A percentile compares a stretch with the other conserved stretches of the same genome.
phyloP scores from a whole-genome alignment of 2,329 filamentous ascomycete genomes.

The Beauveria medogensis region DNA sequence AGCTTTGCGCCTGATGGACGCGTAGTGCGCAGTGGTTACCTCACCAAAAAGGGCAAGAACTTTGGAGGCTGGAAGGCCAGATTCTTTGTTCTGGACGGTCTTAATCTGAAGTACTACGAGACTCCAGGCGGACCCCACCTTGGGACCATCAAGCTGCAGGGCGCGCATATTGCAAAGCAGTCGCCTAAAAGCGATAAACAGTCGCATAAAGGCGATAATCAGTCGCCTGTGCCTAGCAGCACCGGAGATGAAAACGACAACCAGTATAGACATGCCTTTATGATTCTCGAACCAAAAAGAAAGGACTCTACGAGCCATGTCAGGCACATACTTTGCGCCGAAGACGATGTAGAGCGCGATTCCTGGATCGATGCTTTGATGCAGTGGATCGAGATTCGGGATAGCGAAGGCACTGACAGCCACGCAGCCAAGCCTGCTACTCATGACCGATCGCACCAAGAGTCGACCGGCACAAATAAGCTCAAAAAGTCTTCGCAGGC shows the following conservation, averaged over 20 bases:
- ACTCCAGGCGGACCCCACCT: conserved; percentile 82
- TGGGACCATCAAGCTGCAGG: conserved; percentile 85
- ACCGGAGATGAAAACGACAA: conserved; percentile 73
- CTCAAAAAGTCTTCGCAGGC: conserved; percentile 25
- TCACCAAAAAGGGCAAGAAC: conserved; percentile 96
- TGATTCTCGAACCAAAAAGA: conserved; percentile 91
- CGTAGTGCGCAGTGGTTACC: conserved; percentile 74
- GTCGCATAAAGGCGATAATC: conserved; percentile 41
- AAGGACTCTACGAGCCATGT: conserved; percentile 85
- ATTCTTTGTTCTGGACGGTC: conserved; percentile 53
- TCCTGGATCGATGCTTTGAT: conserved; percentile 86
- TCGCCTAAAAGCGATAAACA: conserved; percentile 38
- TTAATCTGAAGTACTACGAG: conserved; percentile 81
- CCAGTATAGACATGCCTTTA: conserved; percentile 92
- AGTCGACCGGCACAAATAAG: conserved; percentile 19
- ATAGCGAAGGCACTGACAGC: conserved; percentile 42
- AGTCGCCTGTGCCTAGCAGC: conserved; percentile 49
- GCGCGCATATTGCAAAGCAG: conserved; percentile 91
- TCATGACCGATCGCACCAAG: conserved; percentile 28
- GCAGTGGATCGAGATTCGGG: conserved; percentile 75
- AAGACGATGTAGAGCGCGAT: conserved; percentile 88
- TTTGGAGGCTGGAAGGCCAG: conserved; percentile 96
- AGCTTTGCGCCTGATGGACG: conserved; percentile 52
- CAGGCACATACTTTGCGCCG: conserved; percentile 89
- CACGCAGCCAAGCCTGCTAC: conserved; percentile 21